These are phyloP conservation scores for Mediolabrus comicus DNA, from an alignment of 108 stramenopile genomes.

Conservation along the genomic window DNA sequence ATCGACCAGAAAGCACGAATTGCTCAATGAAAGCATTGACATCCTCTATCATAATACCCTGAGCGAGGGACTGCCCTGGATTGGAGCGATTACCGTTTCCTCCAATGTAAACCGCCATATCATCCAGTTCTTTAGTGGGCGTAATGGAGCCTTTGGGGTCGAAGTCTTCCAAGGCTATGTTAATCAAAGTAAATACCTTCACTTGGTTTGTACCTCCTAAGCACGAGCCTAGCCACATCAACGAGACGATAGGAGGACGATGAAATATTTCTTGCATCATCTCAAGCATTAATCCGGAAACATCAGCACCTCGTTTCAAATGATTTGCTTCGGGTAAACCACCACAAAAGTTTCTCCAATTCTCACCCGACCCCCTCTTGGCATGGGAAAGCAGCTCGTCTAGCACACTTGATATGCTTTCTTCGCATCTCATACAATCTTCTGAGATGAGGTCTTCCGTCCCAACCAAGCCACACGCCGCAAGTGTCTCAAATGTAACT, in stretches of 20 bases:
- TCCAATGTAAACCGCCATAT: conserved; percentile 12
- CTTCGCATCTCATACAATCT: conserved; percentile 42
- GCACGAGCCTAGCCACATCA: conserved; percentile 70
- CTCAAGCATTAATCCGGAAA: not conserved
- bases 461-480: conserved; percentile 61
- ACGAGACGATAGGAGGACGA: conserved; percentile 50
- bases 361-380: conserved; percentile 18
- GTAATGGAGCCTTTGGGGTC: not conserved
- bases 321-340: conserved; percentile 42
- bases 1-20: conserved; percentile 55
- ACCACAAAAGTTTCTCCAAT: conserved; percentile 76
- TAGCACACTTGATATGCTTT: conserved; percentile 45
- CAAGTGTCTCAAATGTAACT: conserved; percentile 44
- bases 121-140: conserved; percentile 7
- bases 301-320: conserved; percentile 11
- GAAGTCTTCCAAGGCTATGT: conserved; percentile 47
- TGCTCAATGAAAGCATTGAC: conserved; percentile 53
- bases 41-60: conserved; percentile 34
- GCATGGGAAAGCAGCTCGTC: conserved; percentile 55
- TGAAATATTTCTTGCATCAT: conserved; percentile 31
- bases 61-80: conserved; percentile 50
- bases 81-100: conserved; percentile 12
- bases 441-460: conserved; percentile 71
- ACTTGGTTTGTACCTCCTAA: conserved; percentile 58
- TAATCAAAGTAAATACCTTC: conserved; percentile 57